Evolutionary conservation across 306 rosid genomes (phyloP).

Genomic region (Cucurbita ficifolia): DNA sequence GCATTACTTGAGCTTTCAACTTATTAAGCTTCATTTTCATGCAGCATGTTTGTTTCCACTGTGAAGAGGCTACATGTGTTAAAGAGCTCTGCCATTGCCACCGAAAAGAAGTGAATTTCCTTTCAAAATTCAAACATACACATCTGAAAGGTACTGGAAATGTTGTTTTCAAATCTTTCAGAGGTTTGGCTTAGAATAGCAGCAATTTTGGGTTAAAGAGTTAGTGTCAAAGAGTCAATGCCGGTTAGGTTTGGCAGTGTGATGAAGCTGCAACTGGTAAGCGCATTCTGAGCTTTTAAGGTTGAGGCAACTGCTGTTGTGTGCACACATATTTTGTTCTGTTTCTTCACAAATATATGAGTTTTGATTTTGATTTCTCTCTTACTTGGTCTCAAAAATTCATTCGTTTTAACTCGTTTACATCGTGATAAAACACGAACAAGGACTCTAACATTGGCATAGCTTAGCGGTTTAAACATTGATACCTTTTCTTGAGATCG

Average conservation of each 20-base stretch:
- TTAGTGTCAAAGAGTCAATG: not conserved
- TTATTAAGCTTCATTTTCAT: constrained; percentile 8
- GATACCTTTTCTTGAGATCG: not conserved
- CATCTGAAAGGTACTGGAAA: not conserved
- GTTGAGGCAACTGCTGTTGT: constrained; percentile 1
- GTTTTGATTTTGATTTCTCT: not conserved
- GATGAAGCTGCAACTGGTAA: not conserved
- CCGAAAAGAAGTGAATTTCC: not conserved
- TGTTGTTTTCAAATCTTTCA: not conserved
- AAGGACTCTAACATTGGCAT: not conserved
- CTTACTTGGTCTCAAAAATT: not conserved
- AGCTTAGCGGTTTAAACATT: not conserved
- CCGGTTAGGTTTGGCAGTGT: not conserved
- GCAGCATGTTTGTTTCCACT: constrained; percentile 53
- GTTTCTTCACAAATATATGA: not conserved
- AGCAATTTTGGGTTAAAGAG: not conserved
- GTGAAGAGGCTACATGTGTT: constrained; percentile 50
- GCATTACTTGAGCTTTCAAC: constrained; percentile 10
- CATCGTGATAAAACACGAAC: not conserved
- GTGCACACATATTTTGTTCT: not conserved
- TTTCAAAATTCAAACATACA: not conserved
- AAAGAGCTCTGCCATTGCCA: constrained; percentile 26
- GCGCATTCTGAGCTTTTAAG: not conserved
- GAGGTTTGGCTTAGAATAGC: not conserved
- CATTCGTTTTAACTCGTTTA: not conserved